Evolutionary conservation across 257 asterid genomes (phyloP).

Genomic region (Solanum bulbocastanum): DNA sequence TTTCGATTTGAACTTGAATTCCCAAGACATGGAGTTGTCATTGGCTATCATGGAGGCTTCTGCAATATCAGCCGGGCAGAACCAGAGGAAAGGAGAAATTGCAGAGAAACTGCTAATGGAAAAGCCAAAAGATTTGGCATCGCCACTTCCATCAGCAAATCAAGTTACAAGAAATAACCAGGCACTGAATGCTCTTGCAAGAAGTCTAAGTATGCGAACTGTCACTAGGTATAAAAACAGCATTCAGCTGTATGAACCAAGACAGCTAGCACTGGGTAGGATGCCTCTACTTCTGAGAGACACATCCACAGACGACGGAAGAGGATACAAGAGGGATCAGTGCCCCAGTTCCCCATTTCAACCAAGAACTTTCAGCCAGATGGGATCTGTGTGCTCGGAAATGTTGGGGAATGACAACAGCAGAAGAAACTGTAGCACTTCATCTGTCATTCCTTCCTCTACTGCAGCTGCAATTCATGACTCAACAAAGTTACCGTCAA

Average conservation of each 20-base stretch:
- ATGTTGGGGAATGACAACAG: constrained; percentile 9
- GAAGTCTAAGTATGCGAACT: constrained; percentile 35
- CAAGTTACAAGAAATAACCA: constrained; percentile 25
- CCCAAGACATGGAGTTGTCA: constrained; percentile 21
- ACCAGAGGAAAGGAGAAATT: constrained; percentile 4
- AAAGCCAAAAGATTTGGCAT: constrained; percentile 19
- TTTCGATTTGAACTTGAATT: constrained; percentile 25
- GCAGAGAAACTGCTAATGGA: constrained; percentile 16
- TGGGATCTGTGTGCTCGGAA: constrained; percentile 25
- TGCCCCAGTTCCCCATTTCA: constrained; percentile 11
- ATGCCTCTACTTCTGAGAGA: constrained; percentile 19
- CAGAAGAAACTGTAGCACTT: constrained; percentile 9
- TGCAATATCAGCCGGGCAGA: constrained; percentile 10
- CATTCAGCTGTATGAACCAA: constrained; percentile 6
- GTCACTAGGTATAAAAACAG: constrained; percentile 15
- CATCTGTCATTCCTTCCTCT: not conserved
- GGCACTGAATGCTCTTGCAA: constrained; percentile 52
- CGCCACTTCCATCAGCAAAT: constrained; percentile 10
- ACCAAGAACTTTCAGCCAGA: constrained; percentile 7
- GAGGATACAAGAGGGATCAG: constrained; percentile 34
- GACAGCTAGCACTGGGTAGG: constrained; percentile 19
- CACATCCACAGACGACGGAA: constrained; percentile 9
- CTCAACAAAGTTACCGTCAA: constrained; percentile 17
- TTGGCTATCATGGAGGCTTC: constrained; percentile 14
- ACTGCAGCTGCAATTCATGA: constrained; percentile 14